Percentiles rank a stretch among this genome's conserved stretches.
phyloP scores from a whole-genome alignment of 257 asterid genomes.

The Lycium ferocissimum region DNA sequence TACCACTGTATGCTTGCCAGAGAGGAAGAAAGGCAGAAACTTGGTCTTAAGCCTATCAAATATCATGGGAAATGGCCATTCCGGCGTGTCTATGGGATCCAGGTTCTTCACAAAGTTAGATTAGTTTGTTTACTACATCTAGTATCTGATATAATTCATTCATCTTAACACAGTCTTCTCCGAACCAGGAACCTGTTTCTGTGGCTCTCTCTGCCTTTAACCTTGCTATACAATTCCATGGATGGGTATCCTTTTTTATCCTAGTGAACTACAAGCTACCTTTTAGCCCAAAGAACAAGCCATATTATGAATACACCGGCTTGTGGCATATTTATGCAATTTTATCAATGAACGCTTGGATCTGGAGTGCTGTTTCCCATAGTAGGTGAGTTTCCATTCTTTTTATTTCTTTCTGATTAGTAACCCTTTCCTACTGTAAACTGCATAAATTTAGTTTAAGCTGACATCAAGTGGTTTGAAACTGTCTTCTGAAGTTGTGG shows the following conservation, averaged over 20 bases:
- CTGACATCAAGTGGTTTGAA: slow-evolving; percentile 15
- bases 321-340: slow-evolving; percentile 80
- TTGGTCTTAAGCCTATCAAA: slow-evolving; percentile 71
- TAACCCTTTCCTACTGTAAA: not conserved
- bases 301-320: slow-evolving; percentile 85
- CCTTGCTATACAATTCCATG: slow-evolving; percentile 90
- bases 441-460: not conserved
- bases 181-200: slow-evolving; percentile 84
- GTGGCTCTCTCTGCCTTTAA: slow-evolving; percentile 86
- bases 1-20: slow-evolving; percentile 83
- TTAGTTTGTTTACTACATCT: not conserved
- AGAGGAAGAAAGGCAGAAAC: slow-evolving; percentile 69
- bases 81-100: slow-evolving; percentile 74
- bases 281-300: slow-evolving; percentile 62
- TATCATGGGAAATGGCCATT: slow-evolving; percentile 93
- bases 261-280: slow-evolving; percentile 82
- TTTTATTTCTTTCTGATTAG: not conserved
- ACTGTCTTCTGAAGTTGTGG: not conserved
- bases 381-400: slow-evolving; percentile 60
- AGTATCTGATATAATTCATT: slow-evolving; percentile 12
- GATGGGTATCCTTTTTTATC: slow-evolving; percentile 88
- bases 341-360: slow-evolving; percentile 79
- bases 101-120: slow-evolving; percentile 50
- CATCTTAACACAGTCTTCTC: slow-evolving; percentile 9
- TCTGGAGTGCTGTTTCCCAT: slow-evolving; percentile 89